These are phyloP conservation scores for Penicillium freii DNA, from an alignment of 2,329 filamentous ascomycete species.

Conservation along the genomic window DNA sequence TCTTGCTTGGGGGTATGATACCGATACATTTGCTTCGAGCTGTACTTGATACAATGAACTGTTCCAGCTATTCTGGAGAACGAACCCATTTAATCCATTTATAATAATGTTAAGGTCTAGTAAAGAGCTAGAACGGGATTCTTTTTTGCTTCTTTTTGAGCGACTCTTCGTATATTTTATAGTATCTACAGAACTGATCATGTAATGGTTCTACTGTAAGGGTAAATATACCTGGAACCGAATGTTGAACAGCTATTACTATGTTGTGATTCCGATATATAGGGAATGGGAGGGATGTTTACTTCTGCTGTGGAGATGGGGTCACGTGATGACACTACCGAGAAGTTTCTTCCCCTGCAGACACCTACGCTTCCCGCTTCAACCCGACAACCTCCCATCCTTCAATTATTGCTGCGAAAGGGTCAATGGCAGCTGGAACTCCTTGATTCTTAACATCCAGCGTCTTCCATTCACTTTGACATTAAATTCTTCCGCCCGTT, in stretches of 20 bases:
- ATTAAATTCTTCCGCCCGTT: neutral
- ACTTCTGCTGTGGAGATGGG: neutral
- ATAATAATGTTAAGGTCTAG: neutral
- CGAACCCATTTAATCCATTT: neutral
- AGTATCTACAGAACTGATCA: no score
- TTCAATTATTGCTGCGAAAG: constrained; percentile 20
- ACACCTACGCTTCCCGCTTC: constrained; percentile 14
- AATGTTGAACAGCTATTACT: neutral
- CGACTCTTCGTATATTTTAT: neutral
- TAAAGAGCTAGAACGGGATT: neutral
- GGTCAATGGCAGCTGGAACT: constrained; percentile 13
- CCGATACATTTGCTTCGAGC: constrained; percentile 22
- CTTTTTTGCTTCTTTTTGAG: neutral
- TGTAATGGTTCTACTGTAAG: no score
- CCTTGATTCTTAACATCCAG: constrained; percentile 6
- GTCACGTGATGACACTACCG: constrained; percentile 26
- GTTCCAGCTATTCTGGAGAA: neutral
- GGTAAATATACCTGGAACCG: neutral
- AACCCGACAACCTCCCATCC: constrained; percentile 11
- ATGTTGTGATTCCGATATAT: neutral
- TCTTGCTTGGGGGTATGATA: constrained; percentile 19
- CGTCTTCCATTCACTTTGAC: neutral
- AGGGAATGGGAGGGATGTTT: neutral
- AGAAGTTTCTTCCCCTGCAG: constrained; percentile 35
- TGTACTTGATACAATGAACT: constrained; percentile 21